A percentile compares a stretch with the other conserved stretches of the same genome.
Conservation (phyloP, 345 rosid genomes). For the Reutealis trisperma region DNA sequence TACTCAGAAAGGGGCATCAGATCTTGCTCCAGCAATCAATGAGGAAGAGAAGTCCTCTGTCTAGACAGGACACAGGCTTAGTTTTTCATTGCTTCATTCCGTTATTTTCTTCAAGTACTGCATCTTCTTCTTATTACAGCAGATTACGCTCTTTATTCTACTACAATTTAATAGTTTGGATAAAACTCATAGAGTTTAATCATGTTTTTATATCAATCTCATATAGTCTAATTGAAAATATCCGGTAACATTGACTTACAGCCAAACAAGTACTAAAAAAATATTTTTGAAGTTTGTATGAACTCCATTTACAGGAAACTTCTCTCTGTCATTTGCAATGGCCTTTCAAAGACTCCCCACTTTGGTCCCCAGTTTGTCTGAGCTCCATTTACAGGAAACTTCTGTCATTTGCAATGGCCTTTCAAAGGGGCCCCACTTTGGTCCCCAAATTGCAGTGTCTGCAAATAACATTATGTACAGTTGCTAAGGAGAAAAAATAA, state of each 20-base stretch:
- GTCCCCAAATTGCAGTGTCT: neutral
- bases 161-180: no score
- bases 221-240: neutral
- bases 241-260: no score
- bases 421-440: neutral
- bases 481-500: neutral
- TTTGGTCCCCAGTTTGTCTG: neutral
- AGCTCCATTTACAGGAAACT: neutral
- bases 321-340: neutral
- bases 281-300: neutral
- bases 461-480: no score
- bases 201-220: no score
- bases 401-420: neutral
- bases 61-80: constrained; percentile 18
- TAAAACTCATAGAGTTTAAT: no score
- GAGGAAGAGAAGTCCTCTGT: constrained; percentile 37
- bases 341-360: constrained; percentile 4
- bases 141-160: neutral
- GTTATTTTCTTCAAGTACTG: neutral
- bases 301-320: neutral
- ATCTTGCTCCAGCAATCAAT: constrained; percentile 9
- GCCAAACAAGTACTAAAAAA: neutral
- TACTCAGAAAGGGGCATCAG: constrained; percentile 6
- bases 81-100: neutral
- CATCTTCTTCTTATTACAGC: neutral